Evolutionary conservation across 345 rosid species (phyloP).

Genomic region (Nasturtium officinale): DNA sequence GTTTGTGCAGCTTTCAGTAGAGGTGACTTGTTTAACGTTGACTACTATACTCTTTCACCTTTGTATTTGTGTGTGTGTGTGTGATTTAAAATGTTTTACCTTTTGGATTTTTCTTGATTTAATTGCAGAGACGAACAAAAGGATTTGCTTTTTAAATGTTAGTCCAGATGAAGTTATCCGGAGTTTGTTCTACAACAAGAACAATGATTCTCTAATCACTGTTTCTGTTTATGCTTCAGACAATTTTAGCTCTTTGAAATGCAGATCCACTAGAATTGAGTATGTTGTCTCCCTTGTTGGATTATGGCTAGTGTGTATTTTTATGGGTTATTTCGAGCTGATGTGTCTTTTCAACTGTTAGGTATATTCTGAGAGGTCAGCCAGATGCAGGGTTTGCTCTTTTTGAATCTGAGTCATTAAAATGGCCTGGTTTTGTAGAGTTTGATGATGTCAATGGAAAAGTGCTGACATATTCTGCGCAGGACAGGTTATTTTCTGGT

Average conservation of each 20-base stretch:
- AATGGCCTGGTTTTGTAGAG: conserved; percentile 99
- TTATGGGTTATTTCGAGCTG: conserved; percentile 1
- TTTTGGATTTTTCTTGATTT: conserved; percentile 2
- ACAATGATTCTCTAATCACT: conserved; percentile 94
- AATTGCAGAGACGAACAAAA: conserved; percentile 74
- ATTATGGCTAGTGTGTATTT: neutral
- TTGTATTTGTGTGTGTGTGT: conserved; percentile 12
- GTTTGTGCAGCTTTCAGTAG: conserved; percentile 95
- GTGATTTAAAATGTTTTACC: neutral
- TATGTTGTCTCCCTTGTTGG: conserved; percentile 38
- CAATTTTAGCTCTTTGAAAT: conserved; percentile 92
- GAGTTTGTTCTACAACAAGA: conserved; percentile 90
- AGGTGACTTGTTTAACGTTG: conserved; percentile 48
- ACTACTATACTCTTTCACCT: neutral
- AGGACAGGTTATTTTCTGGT: conserved; percentile 64
- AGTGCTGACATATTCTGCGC: conserved; percentile 94
- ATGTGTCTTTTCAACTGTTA: conserved; percentile 39
- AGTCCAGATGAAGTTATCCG: conserved; percentile 92
- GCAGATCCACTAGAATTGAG: conserved; percentile 97
- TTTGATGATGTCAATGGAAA: conserved; percentile 99
- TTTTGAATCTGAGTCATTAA: conserved; percentile 92
- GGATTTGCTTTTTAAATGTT: conserved; percentile 86
- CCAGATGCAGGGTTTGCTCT: conserved; percentile 96
- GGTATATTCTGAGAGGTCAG: conserved; percentile 87
- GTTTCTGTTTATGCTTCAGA: conserved; percentile 95